Base-by-base conservation (phyloP, 148 eudicot genomes). In the Silene conica region DNA sequence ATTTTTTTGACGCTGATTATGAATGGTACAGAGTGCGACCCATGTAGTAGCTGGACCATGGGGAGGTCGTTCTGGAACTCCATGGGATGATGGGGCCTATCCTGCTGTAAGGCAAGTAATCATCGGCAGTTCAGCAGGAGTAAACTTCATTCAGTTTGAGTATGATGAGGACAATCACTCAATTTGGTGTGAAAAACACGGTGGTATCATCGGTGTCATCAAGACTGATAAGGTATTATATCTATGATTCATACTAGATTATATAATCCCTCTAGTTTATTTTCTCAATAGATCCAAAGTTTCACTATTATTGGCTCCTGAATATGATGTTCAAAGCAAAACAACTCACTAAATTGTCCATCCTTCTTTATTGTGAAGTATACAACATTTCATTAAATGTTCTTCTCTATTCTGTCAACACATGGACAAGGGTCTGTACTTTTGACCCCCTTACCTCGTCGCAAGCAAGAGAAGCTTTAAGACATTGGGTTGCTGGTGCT, bases 51-150 rank as follows among this genome's bases (percentile, higher is more conserved):
- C 73, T 45, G 85, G 85, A 69, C 85, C 85, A 14, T 82, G 85
- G 85, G 84, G 85, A 60, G 85, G 85, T 54, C 70, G 72, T 58
- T 59, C 38, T 13, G 85, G 85, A 41, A 66, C 26, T 75, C 74
- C 55, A 21, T 82, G 85, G 85, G 85, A 82, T 58, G 85, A 82
- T 16, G 85, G 85, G 55, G 74, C 43, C 23, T 72, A 75, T 22
- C 48, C 82, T 22, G 71, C 79, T 45, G 65, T 82, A 12, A 82
- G 55, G 63, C 82, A 82, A 68, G 76, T 82, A 57, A 54, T 80
- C 43, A 75, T 80, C 45, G 54, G 68, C 54, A 80, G 79, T 58
- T 72, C 75, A 63, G 72, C 43, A 14, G 82, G 79, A 20, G 65
- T 80, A 13, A 73, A 74, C 26, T 79, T 64, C 45, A 57, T 79